Conservation (phyloP, 352 stramenopile genomes). For the Phytophthora crassamura region DNA sequence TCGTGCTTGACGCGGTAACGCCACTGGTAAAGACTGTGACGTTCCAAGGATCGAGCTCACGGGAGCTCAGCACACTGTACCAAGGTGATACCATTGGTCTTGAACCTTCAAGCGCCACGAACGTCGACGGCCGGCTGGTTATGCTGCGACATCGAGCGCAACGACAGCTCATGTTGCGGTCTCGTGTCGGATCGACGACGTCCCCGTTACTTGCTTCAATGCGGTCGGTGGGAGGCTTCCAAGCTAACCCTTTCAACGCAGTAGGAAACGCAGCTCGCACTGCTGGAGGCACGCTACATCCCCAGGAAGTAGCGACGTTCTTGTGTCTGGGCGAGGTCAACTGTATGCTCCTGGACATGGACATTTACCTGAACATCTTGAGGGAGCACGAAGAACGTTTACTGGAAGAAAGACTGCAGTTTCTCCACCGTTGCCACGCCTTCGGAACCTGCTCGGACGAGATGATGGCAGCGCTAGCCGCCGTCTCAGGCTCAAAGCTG, state of each 20-base stretch:
- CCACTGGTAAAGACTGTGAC: slow-evolving; percentile 56
- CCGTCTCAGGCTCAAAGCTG: slow-evolving; percentile 53
- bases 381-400: slow-evolving; percentile 50
- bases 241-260: slow-evolving; percentile 10
- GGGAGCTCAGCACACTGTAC: slow-evolving; percentile 62
- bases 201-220: slow-evolving; percentile 17
- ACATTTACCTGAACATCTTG: slow-evolving; percentile 59
- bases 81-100: slow-evolving; percentile 66
- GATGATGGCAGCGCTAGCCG: slow-evolving; percentile 53
- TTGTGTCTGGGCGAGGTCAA: slow-evolving; percentile 61
- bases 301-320: slow-evolving; percentile 50
- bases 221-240: slow-evolving; percentile 27
- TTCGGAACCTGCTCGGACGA: slow-evolving; percentile 69
- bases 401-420: slow-evolving; percentile 57
- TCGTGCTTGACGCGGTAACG: slow-evolving; percentile 52
- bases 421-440: slow-evolving; percentile 65
- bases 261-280: slow-evolving; percentile 15
- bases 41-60: slow-evolving; percentile 49
- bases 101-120: slow-evolving; percentile 49
- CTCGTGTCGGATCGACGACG: slow-evolving; percentile 18
- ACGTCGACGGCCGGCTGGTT: slow-evolving; percentile 43
- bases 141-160: slow-evolving; percentile 38
- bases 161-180: slow-evolving; percentile 32
- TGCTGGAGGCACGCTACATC: slow-evolving; percentile 6
- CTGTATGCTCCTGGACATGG: slow-evolving; percentile 59